A percentile compares a stretch with the other conserved stretches of the same genome.
phyloP scores from a whole-genome alignment of 371 early-diverging fungal genomes.

The Haplosporangium sp. region DNA sequence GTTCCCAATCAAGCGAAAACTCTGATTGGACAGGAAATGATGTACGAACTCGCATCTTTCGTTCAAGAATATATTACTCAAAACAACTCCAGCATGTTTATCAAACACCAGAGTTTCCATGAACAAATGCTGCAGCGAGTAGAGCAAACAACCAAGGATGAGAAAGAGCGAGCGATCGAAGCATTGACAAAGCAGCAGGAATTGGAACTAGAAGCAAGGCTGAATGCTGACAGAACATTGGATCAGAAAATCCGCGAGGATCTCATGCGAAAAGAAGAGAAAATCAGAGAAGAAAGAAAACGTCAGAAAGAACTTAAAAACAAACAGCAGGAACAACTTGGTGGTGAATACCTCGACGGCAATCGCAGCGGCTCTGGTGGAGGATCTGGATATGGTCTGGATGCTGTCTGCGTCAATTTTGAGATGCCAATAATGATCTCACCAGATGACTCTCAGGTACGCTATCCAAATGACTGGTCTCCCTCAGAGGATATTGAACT shows the following conservation, averaged over 20 bases:
- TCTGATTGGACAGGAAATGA: conserved; percentile 79
- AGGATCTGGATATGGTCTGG: conserved; percentile 54
- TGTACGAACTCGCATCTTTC: conserved; percentile 76
- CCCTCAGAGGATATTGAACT: background rate
- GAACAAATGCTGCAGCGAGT: conserved; percentile 73
- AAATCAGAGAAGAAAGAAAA: conserved; percentile 67
- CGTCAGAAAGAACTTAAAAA: conserved; percentile 49
- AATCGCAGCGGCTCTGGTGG: conserved; percentile 36
- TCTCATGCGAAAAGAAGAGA: conserved; percentile 59
- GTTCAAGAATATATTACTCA: conserved; percentile 74
- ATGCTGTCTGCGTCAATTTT: conserved; percentile 61
- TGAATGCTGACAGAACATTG: conserved; percentile 57
- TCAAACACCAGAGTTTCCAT: conserved; percentile 66
- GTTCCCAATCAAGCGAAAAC: conserved; percentile 61
- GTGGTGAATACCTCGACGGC: conserved; percentile 39
- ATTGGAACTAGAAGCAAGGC: conserved; percentile 54
- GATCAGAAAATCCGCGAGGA: conserved; percentile 62
- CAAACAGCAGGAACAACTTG: conserved; percentile 46
- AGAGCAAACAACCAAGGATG: conserved; percentile 63
- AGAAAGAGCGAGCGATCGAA: conserved; percentile 54
- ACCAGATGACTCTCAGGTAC: conserved; percentile 59
- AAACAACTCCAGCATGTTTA: conserved; percentile 69
- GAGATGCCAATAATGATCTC: conserved; percentile 64
- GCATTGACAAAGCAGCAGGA: conserved; percentile 53
- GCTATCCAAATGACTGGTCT: background rate